Evolutionary conservation across 2,329 filamentous ascomycete species (phyloP).

Genomic region (Calycina herbarum): DNA sequence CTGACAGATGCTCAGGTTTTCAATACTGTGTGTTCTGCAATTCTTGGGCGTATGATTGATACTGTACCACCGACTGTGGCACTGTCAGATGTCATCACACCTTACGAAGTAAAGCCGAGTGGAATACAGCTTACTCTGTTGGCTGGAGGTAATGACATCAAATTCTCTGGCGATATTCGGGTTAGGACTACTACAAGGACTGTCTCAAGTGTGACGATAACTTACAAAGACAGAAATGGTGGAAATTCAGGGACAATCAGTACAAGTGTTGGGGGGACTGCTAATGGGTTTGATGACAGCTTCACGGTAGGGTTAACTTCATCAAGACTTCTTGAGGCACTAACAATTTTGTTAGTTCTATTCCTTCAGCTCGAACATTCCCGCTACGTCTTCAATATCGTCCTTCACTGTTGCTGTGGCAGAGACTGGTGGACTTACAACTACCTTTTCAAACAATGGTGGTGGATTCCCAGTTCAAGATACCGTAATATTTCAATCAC

Average conservation of each 20-base stretch:
- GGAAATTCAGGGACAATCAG: slow-evolving; percentile 48
- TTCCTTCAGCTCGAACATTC: slow-evolving; percentile 45
- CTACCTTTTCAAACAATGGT: slow-evolving; percentile 57
- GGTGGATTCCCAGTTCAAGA: slow-evolving; percentile 55
- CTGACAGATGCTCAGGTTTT: slow-evolving; percentile 49
- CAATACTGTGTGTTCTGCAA: slow-evolving; percentile 47
- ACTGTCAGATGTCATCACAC: slow-evolving; percentile 52
- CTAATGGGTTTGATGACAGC: slow-evolving; percentile 59
- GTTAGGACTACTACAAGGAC: slow-evolving; percentile 52
- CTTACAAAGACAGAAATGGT: slow-evolving; percentile 57
- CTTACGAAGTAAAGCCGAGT: slow-evolving; percentile 61
- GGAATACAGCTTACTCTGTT: slow-evolving; percentile 55
- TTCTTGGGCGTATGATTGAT: slow-evolving; percentile 63
- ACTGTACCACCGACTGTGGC: slow-evolving; percentile 52
- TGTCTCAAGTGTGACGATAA: slow-evolving; percentile 48
- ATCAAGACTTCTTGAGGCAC: slow-evolving; percentile 40
- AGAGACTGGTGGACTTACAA: slow-evolving; percentile 47
- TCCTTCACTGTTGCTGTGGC: slow-evolving; percentile 57
- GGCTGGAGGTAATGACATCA: slow-evolving; percentile 48
- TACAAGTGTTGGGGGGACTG: slow-evolving; percentile 48
- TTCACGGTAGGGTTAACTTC: slow-evolving; percentile 51
- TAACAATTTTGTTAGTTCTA: slow-evolving; percentile 32
- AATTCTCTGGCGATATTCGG: slow-evolving; percentile 56
- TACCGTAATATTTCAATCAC: slow-evolving; percentile 53
- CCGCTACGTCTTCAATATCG: slow-evolving; percentile 59